Evolutionary conservation across 257 asterid genomes (phyloP), one percentile per base, ranked within the genome.

Genomic region (Haberlea rhodopensis): DNA sequence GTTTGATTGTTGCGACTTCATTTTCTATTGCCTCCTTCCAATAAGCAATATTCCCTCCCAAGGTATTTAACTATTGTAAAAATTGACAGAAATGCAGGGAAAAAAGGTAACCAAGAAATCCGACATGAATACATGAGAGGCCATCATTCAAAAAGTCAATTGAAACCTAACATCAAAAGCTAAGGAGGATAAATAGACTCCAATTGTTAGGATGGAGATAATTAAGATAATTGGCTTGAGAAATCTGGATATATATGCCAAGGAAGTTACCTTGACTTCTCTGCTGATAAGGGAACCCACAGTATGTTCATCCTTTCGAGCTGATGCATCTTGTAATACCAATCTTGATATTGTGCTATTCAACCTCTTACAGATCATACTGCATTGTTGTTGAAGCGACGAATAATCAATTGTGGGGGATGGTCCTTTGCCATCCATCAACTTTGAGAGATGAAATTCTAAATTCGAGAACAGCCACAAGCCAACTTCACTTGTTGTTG

Each of bases 201-300:
- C 94, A 74, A 87, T 66, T 32, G 73, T 69, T 73, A 87, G 62
- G 76, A 86, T 51, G 74, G 77, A 73, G 74, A 86, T 74, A 65
- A 84, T 53, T 75, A 83, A 72, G 62, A 91, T 69, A 76, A 79
- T 67, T 72, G 84, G 72, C 79, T 78, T 64, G 79, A 65, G 75
- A 76, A 76, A 76, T 69, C 81, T 79, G 73, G 94, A 67, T 60
- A 72, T 73, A 72, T 71, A 81, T 76, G 87, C 75, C 85, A 79
- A 79, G 76, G 85, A 87, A 84, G 90, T 95, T 89, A 92, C 99
- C 97, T 89, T 89, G 77, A 69, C 25, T 68, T 83, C 78, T 85
- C 77, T 66, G 81, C 76, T 32, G 77, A 20, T 8, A 55, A 27
- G 57, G 46, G 71, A 68, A 71, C 72, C 77, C 52, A 68, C 64